Percentiles rank a stretch among this genome's conserved stretches.
These are phyloP conservation scores for Leccinum olivaceopallidum DNA, from an alignment of 768 basidiomycete genomes.

Conservation along the genomic window DNA sequence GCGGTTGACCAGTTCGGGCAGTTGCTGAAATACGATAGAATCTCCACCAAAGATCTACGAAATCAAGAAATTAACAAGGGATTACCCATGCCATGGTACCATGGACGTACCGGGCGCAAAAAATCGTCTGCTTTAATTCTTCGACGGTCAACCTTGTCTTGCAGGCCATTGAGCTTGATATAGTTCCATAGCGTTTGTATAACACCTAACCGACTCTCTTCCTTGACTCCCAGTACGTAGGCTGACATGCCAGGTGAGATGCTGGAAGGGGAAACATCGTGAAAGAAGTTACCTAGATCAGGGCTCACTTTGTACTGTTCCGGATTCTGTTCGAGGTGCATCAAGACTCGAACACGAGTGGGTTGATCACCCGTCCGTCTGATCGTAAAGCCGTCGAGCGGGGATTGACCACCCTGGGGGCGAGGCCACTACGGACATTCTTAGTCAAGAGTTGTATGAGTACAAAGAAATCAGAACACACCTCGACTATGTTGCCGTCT, in stretches of 20 bases:
- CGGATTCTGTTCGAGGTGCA: slow-evolving; percentile 84
- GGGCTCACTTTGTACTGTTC: slow-evolving; percentile 81
- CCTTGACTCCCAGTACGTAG: slow-evolving; percentile 72
- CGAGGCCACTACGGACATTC: slow-evolving; percentile 56
- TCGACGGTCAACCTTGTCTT: slow-evolving; percentile 79
- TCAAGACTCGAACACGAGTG: slow-evolving; percentile 78
- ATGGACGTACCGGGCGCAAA: slow-evolving; percentile 56
- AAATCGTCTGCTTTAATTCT: slow-evolving; percentile 68
- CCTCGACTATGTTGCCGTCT: slow-evolving; percentile 90
- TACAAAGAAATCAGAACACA: slow-evolving; percentile 29
- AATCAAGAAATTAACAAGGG: not conserved
- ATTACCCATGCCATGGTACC: not conserved
- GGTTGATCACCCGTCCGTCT: slow-evolving; percentile 77
- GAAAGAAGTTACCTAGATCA: slow-evolving; percentile 57
- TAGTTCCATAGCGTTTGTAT: slow-evolving; percentile 91
- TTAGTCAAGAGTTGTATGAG: not conserved
- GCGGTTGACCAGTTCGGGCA: slow-evolving; percentile 85
- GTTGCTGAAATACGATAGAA: slow-evolving; percentile 67
- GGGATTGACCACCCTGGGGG: slow-evolving; percentile 52
- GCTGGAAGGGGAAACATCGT: not conserved
- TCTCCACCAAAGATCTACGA: slow-evolving; percentile 72
- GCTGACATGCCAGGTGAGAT: slow-evolving; percentile 37
- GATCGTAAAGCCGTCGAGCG: slow-evolving; percentile 85
- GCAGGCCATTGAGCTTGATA: slow-evolving; percentile 79
- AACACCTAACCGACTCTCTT: slow-evolving; percentile 80